Base-by-base conservation (phyloP, 768 basidiomycete species). In the Lactarius sp. region DNA sequence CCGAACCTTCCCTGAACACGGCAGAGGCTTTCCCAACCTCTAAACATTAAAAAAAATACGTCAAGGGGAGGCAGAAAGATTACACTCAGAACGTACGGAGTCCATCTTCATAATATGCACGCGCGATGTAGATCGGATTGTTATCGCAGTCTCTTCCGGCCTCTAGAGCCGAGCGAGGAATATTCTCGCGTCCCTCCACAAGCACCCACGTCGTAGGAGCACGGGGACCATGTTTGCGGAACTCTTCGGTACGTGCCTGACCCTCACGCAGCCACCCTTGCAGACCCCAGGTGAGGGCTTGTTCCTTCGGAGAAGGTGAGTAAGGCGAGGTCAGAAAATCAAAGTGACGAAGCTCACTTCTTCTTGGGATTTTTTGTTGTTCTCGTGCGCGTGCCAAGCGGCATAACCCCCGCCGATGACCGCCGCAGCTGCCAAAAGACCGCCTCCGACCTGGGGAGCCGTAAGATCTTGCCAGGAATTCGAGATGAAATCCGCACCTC, bases 1-100 rank as follows among this genome's bases (percentile, higher is more conserved):
- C 80, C 20, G 78, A 84, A 7, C 89, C 88, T 67, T 84, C 80
- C 70, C 83, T 70, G 74, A 86, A 84, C 18, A 75, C 76, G 3
- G 71, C 65, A 31, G 81, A 84, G 2, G 86, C 87, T 69, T 87
- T 89, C 18, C 88, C 88, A 59, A 88, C 68, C 69, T 86, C 88
- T 89, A 60, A 42, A 60, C 34, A 44, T 37, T 7, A 22, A 42
- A 27, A 27, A 27, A 44, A 41, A 46, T n/a, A 56, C 37, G 63
- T 65, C 65, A 31, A 68, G 53, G 62, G 61, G 39, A 31, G 33
- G 44, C 16, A 39, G 59, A 51, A 31, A 36, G 5, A 16, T 13
- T 1, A 37, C 42, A 49, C 20, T 2, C 1, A 58, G 50, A 53
- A 69, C 77, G 70, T 67, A 88, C 87, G 76, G 60, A 85, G 60